phyloP scores from a whole-genome alignment of 179 eudicot species.

The Beta corolliflora region DNA sequence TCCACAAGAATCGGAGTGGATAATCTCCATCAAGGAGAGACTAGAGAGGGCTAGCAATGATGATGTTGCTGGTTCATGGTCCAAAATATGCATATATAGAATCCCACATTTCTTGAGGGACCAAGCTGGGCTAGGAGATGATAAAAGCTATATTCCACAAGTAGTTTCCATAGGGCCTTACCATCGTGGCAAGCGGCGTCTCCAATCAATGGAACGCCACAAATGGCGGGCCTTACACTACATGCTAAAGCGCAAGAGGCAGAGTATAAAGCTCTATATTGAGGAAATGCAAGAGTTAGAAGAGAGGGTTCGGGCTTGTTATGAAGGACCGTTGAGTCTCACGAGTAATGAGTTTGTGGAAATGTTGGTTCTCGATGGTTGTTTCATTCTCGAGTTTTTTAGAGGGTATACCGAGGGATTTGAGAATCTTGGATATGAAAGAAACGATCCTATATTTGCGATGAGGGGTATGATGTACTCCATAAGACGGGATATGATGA shows the following conservation, averaged over 20 bases:
- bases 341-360: conserved; percentile 66
- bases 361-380: conserved; percentile 83
- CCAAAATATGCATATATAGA: conserved; percentile 62
- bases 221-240: conserved; percentile 77
- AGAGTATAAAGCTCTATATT: conserved; percentile 48
- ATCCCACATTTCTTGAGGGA: conserved; percentile 66
- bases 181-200: conserved; percentile 56
- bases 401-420: conserved; percentile 73
- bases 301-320: conserved; percentile 63
- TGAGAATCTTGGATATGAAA: conserved; percentile 59
- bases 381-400: conserved; percentile 76
- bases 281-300: conserved; percentile 62
- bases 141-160: conserved; percentile 67
- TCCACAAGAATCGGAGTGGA: conserved; percentile 66
- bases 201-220: conserved; percentile 69
- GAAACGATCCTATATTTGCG: conserved; percentile 78
- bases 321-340: conserved; percentile 56
- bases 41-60: conserved; percentile 62
- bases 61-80: conserved; percentile 59
- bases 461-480: conserved; percentile 87
- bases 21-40: conserved; percentile 54
- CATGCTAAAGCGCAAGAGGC: conserved; percentile 54
- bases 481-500: conserved; percentile 80
- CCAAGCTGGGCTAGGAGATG: conserved; percentile 37
- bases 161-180: conserved; percentile 84